These are phyloP conservation scores for Hirsutella minnesotensis DNA, from an alignment of 2,329 filamentous ascomycete genomes.

Conservation along the genomic window DNA sequence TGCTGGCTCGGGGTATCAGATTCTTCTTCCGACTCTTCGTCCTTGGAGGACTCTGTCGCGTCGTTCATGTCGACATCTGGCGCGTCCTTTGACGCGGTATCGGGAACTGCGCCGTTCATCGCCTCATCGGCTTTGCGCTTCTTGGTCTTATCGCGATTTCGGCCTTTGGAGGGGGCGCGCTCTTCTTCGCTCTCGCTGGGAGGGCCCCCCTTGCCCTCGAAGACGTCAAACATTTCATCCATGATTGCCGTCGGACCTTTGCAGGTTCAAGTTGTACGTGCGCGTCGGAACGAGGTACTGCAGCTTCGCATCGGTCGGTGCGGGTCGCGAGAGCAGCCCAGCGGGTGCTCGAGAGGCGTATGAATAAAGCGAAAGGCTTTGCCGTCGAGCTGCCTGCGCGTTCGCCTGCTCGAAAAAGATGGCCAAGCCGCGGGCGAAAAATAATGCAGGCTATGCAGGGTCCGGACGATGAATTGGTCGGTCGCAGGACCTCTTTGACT, in stretches of 20 bases:
- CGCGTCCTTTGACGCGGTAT: conserved; percentile 5
- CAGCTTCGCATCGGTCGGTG: neutral
- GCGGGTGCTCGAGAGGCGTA: neutral
- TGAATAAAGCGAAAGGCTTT: neutral
- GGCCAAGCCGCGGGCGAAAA: neutral
- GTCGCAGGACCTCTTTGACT: conserved; percentile 2
- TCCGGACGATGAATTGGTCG: conserved; percentile 1
- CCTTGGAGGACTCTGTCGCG: conserved; percentile 27
- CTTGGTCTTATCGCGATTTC: conserved; percentile 54
- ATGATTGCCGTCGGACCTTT: conserved; percentile 26
- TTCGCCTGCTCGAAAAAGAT: neutral
- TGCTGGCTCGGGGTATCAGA: conserved; percentile 36
- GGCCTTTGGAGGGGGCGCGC: conserved; percentile 33
- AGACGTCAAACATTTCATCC: conserved; percentile 76
- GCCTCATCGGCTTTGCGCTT: conserved; percentile 79
- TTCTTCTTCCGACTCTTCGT: conserved; percentile 20
- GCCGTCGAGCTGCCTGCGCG: neutral
- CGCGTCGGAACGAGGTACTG: neutral
- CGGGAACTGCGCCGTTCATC: conserved; percentile 41
- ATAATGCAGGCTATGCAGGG: neutral
- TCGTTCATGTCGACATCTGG: conserved; percentile 26
- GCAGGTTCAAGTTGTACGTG: neutral
- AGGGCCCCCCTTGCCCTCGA: conserved; percentile 48
- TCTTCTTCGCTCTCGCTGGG: conserved; percentile 31
- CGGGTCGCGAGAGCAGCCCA: neutral